Percentiles rank a stretch among this genome's conserved stretches.
phyloP scores from a whole-genome alignment of 495 filamentous ascomycete genomes.

The Hypoxylon crocopeplum region DNA sequence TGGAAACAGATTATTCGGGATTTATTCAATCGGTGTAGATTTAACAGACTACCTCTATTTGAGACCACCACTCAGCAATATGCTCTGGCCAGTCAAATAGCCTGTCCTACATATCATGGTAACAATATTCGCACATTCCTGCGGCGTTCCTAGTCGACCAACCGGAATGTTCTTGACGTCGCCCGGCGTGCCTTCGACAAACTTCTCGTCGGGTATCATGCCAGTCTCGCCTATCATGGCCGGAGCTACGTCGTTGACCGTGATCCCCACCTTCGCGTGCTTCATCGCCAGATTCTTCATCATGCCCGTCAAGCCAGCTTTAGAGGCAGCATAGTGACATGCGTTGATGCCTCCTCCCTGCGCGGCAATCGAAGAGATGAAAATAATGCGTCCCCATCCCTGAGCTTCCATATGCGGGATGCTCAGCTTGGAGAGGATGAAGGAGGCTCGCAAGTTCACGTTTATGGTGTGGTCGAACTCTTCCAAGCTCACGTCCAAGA shows the following conservation, averaged over 20 bases:
- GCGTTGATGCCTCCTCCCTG: constrained; percentile 72
- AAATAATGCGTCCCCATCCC: constrained; percentile 71
- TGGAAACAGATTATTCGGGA: background rate
- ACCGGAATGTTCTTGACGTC: constrained; percentile 65
- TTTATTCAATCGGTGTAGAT: background rate
- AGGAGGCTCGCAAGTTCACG: constrained; percentile 70
- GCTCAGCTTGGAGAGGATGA: constrained; percentile 68
- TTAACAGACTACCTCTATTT: constrained; percentile 36
- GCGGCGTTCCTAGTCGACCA: constrained; percentile 66
- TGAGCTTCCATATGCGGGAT: constrained; percentile 69
- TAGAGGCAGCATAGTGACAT: constrained; percentile 73
- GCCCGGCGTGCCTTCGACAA: constrained; percentile 55
- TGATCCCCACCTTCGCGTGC: constrained; percentile 68
- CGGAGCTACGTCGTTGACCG: constrained; percentile 77
- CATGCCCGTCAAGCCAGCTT: constrained; percentile 67
- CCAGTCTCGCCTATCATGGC: constrained; percentile 76
- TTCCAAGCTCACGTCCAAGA: constrained; percentile 53
- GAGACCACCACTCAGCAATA: constrained; percentile 64
- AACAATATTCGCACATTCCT: constrained; percentile 73
- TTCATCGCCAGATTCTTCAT: constrained; percentile 70
- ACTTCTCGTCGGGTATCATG: constrained; percentile 66
- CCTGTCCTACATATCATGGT: constrained; percentile 71
- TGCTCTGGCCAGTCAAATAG: constrained; percentile 71
- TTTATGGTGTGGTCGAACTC: constrained; percentile 72
- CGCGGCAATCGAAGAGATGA: constrained; percentile 72